These are phyloP conservation scores for Schizophyllum amplum DNA, from an alignment of 1,284 basidiomycete genomes.

Conservation along the genomic window DNA sequence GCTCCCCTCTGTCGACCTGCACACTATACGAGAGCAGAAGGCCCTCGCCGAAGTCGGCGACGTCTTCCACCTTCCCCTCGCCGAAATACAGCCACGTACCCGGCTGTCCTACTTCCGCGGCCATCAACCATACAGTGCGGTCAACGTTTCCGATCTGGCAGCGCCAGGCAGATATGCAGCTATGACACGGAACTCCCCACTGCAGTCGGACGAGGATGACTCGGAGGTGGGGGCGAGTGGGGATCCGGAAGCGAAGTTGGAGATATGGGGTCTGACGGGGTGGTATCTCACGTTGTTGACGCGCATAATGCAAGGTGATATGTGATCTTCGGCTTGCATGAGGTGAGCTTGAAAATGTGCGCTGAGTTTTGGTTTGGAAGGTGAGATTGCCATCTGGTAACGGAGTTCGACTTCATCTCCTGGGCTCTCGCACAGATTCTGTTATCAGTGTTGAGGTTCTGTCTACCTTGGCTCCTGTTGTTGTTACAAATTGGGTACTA, in stretches of 20 bases:
- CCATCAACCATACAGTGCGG: slow-evolving; percentile 53
- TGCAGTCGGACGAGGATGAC: slow-evolving; percentile 18
- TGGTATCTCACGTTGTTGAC: slow-evolving; percentile 50
- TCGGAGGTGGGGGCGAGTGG: slow-evolving; percentile 34
- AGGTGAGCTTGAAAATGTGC: too few species aligned
- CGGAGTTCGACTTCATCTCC: too few species aligned
- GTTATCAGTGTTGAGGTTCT: too few species aligned
- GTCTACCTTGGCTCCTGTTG: too few species aligned
- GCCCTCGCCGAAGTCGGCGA: slow-evolving; percentile 61
- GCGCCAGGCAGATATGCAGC: slow-evolving; percentile 11
- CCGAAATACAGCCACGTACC: slow-evolving; percentile 31
- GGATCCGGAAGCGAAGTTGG: slow-evolving; percentile 37
- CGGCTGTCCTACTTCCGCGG: slow-evolving; percentile 48
- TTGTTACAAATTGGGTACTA: too few species aligned
- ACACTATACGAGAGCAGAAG: slow-evolving; percentile 32
- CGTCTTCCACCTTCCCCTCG: slow-evolving; percentile 63
- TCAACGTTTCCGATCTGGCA: slow-evolving; percentile 59
- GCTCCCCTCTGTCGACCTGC: slow-evolving; percentile 52
- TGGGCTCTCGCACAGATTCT: too few species aligned
- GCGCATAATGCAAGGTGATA: neutral
- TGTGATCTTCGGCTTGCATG: too few species aligned
- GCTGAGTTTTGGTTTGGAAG: too few species aligned
- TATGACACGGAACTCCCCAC: slow-evolving; percentile 11
- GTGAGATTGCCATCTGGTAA: too few species aligned
- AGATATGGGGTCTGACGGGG: slow-evolving; percentile 77